Base-by-base conservation (phyloP, 495 filamentous ascomycete genomes). In the Lasiosphaeriaceae sp. region DNA sequence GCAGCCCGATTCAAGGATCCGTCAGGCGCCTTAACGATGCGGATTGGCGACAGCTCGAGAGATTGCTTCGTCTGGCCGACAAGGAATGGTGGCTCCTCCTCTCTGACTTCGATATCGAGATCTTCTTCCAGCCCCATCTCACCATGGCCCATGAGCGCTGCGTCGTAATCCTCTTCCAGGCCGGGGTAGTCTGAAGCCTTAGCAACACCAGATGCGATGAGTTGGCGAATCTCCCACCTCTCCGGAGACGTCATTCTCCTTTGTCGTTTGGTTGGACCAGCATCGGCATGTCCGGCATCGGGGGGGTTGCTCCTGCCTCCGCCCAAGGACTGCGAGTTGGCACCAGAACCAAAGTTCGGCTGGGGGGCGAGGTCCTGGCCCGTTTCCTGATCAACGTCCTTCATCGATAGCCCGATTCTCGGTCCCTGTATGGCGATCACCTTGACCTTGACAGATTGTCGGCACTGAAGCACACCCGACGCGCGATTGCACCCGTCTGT, bases 241-340 rank as follows among this genome's bases (percentile, higher is more conserved):
- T 98, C 94, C 2, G 93, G 94, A 2, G 92, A 96, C 0, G 93
- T 97, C 85, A 97, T 83, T 48, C 95, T 97, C 65, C 89, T 90
- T 72, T 84, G 69, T 56, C 46, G 65, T 65, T 2, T 39, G 52
- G 9, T 44, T 43, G 34, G n/a, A n/a, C n/a, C n/a, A n/a, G n/a
- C n/a, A n/a, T n/a, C n/a, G n/a, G n/a, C n/a, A n/a, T n/a, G n/a
- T n/a, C n/a, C n/a, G n/a, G n/a, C n/a, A n/a, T 29, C 57, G 2
- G n/a, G 54, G 22, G 61, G 60, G 9, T 9, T 9, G 9, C 86
- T 88, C 52, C 82, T 72, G 22, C 80, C 72, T 3, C 88, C 86
- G 54, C 90, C 84, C 4, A 97, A 75, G 4, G 82, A 81, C 67
- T 90, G 86, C 85, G 88, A 89, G 62, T 98, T 98, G 16, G 94